These are phyloP conservation scores for Ophiobolus disseminans DNA, from an alignment of 2,329 filamentous ascomycete species.

Conservation along the genomic window DNA sequence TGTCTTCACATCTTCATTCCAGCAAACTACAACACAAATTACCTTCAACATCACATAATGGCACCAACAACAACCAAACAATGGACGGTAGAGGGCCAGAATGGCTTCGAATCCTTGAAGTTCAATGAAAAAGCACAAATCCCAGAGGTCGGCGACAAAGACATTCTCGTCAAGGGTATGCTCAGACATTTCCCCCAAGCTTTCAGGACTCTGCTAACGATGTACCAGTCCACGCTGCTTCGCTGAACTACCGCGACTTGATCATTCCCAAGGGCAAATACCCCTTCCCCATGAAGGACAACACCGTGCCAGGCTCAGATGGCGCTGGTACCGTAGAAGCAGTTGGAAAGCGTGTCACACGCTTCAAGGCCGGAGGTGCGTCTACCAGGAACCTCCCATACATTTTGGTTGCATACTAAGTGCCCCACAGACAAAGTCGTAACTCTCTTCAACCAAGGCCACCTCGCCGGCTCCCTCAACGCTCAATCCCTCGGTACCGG, in stretches of 20 bases:
- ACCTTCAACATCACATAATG: conserved; percentile 26
- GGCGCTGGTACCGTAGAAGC: conserved; percentile 60
- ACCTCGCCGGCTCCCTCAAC: conserved; percentile 59
- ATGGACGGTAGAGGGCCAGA: conserved; percentile 64
- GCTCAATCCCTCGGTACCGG: conserved; percentile 57
- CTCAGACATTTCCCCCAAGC: neutral
- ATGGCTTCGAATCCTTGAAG: conserved; percentile 68
- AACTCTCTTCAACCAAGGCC: conserved; percentile 69
- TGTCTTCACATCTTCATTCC: neutral
- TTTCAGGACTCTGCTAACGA: conserved; percentile 8
- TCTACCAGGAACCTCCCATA: neutral
- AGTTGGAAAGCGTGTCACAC: conserved; percentile 63
- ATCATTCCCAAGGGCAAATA: conserved; percentile 57
- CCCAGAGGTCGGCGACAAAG: conserved; percentile 70
- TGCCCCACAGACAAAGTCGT: conserved; percentile 59
- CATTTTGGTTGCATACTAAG: neutral
- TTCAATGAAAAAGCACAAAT: conserved; percentile 60
- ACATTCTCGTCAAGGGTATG: conserved; percentile 72
- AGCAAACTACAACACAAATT: neutral
- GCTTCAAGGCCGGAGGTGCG: conserved; percentile 61
- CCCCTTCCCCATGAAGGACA: conserved; percentile 51
- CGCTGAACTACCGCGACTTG: conserved; percentile 59
- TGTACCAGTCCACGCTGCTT: conserved; percentile 54
- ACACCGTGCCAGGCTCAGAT: conserved; percentile 58
- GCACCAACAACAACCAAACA: conserved; percentile 59